Evolutionary conservation across 2,329 filamentous ascomycete species (phyloP).

Genomic region (Cladosporium sp.): DNA sequence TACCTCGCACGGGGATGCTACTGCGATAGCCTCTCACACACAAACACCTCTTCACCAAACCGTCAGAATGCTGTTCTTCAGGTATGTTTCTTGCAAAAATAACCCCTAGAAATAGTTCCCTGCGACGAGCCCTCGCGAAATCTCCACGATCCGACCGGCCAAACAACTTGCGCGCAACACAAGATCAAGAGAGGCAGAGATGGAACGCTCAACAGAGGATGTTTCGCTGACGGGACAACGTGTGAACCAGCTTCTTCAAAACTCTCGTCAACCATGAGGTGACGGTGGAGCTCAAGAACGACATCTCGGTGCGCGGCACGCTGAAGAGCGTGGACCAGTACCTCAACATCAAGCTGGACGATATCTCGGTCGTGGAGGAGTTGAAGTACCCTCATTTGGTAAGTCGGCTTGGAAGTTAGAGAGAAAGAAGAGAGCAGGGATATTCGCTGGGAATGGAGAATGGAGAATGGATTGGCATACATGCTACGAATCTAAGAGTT

Average conservation of each 20-base stretch:
- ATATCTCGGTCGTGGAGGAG: slow-evolving; percentile 89
- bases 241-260: slow-evolving; percentile 84
- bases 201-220: too few species aligned
- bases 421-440: too few species aligned
- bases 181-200: too few species aligned
- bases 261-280: slow-evolving; percentile 96
- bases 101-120: background rate
- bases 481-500: too few species aligned
- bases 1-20: slow-evolving; percentile 2
- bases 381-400: slow-evolving; percentile 92
- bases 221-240: background rate
- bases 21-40: slow-evolving; percentile 9
- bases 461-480: too few species aligned
- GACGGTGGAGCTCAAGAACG: slow-evolving; percentile 98
- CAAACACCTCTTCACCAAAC: background rate
- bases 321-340: slow-evolving; percentile 98
- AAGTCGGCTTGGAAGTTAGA: slow-evolving; percentile 32
- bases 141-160: background rate
- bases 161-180: too few species aligned
- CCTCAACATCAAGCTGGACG: slow-evolving; percentile 97
- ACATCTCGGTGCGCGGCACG: slow-evolving; percentile 92
- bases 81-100: slow-evolving; percentile 14
- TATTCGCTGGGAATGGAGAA: too few species aligned
- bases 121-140: too few species aligned
- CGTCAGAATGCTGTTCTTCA: slow-evolving; percentile 32